phyloP scores from a whole-genome alignment of 1,284 basidiomycete species.

The Trametes hirsuta region DNA sequence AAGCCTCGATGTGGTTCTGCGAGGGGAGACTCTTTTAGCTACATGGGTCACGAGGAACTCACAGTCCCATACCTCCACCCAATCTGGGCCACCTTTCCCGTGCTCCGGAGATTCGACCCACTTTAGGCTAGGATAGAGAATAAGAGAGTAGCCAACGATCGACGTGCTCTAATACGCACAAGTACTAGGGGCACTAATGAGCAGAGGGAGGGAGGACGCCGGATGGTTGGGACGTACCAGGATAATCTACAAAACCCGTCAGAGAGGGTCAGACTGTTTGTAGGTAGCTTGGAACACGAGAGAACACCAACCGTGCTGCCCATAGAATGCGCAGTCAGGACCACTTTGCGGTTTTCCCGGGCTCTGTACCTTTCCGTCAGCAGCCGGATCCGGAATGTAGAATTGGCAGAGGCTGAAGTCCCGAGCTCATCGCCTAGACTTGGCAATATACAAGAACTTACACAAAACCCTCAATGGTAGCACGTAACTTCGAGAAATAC shows the following conservation, averaged over 20 bases:
- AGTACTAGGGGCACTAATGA: constrained; percentile 12
- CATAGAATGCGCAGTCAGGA: constrained; percentile 91
- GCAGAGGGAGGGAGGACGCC: not conserved
- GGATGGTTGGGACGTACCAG: constrained; percentile 45
- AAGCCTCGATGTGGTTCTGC: constrained; percentile 79
- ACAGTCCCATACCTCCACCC: constrained; percentile 78
- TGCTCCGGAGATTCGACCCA: constrained; percentile 93
- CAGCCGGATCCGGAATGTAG: not conserved
- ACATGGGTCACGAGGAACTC: not conserved
- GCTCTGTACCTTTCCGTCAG: constrained; percentile 42
- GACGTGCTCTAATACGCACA: constrained; percentile 11
- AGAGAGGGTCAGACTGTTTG: not conserved
- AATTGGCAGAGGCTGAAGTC: not conserved
- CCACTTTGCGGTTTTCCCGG: constrained; percentile 81
- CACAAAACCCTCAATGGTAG: constrained; percentile 85
- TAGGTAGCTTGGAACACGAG: not conserved
- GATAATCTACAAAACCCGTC: constrained; percentile 39
- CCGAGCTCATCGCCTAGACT: no score
- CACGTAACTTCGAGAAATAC: constrained; percentile 90
- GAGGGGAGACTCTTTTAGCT: not conserved
- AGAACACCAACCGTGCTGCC: constrained; percentile 68
- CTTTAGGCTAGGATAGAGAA: constrained; percentile 69
- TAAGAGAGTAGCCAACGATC: not conserved
- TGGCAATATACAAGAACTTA: constrained; percentile 34
- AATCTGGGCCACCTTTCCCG: constrained; percentile 85